Conservation (phyloP, 2,329 filamentous ascomycete species). For the Penicillium sp. region DNA sequence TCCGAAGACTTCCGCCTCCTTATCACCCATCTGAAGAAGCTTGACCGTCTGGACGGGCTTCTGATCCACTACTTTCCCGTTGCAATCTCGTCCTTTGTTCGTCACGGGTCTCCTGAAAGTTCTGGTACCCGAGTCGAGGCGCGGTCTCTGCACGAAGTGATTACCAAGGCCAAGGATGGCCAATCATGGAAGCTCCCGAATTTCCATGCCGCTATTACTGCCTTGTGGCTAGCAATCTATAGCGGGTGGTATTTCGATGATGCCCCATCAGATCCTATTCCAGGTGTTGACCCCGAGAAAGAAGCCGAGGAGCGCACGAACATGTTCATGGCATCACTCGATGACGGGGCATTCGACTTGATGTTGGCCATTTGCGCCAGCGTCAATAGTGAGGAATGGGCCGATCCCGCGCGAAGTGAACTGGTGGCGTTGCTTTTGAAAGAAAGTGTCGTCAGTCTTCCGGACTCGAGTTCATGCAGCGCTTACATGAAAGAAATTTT, state of each 20-base stretch:
- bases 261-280: conserved; percentile 60
- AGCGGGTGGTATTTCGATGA: conserved; percentile 84
- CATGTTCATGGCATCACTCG: conserved; percentile 73
- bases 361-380: conserved; percentile 82
- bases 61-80: conserved; percentile 81
- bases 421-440: conserved; percentile 81
- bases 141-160: conserved; percentile 66
- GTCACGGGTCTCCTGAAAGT: conserved; percentile 77
- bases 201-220: conserved; percentile 75
- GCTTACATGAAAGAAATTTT: conserved; percentile 70
- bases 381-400: conserved; percentile 78
- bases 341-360: conserved; percentile 91
- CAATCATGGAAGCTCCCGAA: conserved; percentile 71
- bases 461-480: conserved; percentile 70
- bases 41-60: conserved; percentile 75
- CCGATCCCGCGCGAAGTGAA: conserved; percentile 80
- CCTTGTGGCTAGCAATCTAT: conserved; percentile 92
- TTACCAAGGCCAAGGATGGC: conserved; percentile 68
- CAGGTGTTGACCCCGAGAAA: conserved; percentile 63
- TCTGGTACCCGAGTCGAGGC: conserved; percentile 68
- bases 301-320: conserved; percentile 73
- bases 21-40: conserved; percentile 65
- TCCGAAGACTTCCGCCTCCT: conserved; percentile 74
- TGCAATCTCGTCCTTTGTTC: conserved; percentile 73
- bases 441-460: conserved; percentile 69